Percentiles rank a stretch among this genome's conserved stretches.
Evolutionary conservation across 352 stramenopile species (phyloP).

Genomic region (Globisporangium irregulare): DNA sequence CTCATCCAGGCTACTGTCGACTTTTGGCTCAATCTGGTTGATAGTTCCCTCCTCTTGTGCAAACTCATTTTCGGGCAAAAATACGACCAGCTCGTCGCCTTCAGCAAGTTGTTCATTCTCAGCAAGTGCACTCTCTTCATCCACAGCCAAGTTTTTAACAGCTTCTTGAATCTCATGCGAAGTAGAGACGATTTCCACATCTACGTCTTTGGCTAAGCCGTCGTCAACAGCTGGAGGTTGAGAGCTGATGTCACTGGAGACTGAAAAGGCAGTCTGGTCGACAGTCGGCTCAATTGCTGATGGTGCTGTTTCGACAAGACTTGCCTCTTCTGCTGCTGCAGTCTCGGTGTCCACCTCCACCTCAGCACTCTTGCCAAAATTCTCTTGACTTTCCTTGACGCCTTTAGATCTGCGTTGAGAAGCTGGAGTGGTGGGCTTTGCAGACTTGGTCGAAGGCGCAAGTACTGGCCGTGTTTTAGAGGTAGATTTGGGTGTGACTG

Average conservation of each 20-base stretch:
- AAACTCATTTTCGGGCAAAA: background rate
- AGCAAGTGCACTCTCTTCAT: background rate
- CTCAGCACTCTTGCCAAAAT: background rate
- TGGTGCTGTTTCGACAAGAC: background rate
- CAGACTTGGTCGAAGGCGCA: constrained; percentile 1
- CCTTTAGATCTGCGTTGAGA: background rate
- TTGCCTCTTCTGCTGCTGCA: background rate
- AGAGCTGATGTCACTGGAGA: background rate
- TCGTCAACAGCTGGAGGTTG: background rate
- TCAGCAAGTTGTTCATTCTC: background rate
- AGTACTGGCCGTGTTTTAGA: constrained; percentile 4
- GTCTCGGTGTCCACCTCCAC: background rate
- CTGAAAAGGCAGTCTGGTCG: background rate
- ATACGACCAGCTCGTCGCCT: background rate
- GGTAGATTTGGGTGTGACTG: constrained; percentile 5
- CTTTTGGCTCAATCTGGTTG: background rate
- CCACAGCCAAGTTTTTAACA: background rate
- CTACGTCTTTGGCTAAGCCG: background rate
- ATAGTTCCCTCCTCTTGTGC: background rate
- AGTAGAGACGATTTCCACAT: background rate
- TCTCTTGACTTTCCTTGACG: background rate
- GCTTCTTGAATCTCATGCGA: background rate
- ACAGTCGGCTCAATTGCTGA: background rate
- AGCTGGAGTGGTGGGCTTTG: background rate
- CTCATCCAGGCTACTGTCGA: background rate